Evolutionary conservation across 768 basidiomycete species (phyloP), one percentile per base, ranked within the genome.

Genomic region (Mycena kentingensis): DNA sequence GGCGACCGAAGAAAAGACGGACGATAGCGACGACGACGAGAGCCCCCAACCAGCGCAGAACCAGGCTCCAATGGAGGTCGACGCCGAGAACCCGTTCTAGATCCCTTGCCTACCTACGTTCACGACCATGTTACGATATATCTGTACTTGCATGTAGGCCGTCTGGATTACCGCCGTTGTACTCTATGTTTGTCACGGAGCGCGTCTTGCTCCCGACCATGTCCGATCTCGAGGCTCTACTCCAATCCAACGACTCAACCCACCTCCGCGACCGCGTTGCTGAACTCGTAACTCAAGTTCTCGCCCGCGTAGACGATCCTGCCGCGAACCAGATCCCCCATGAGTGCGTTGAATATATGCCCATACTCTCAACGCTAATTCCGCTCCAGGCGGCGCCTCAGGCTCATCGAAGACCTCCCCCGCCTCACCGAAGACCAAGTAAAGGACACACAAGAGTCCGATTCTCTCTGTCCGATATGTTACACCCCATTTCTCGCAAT

Each of bases 81-180:
- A 83, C 60, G 86, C 84, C 47, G 83, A 85, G 65, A 91, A 89
- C 63, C 89, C 89, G 18, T 91, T 92, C 71, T 84, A 71, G 71
- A 16, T 10, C 38, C 35, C 18, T n/a, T 32, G 10, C 42, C 21
- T 11, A 21, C 43, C 22, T 24, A 10, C 26, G 27, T 26, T 44
- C 22, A 44, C 24, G 22, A 44, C 43, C 43, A 38, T 42, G 24
- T 52, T 31, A 57, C 52, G 55, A 60, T 51, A 32, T 49, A 16
- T 38, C 32, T 58, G 57, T 58, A 58, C 48, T 46, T 21, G 15
- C 43, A 29, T 57, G 18, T 51, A 22, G 24, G 41, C 43, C 22
- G 44, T 46, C 44, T 43, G 12, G 52, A 55, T 57, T 56, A 60
- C 36, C 16, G 41, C 58, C 54, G 39, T 50, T 54, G 28, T 43